Evolutionary conservation across 2,329 filamentous ascomycete genomes (phyloP), one percentile per base, ranked within the genome.

Genomic region (Aschersonia sp.): DNA sequence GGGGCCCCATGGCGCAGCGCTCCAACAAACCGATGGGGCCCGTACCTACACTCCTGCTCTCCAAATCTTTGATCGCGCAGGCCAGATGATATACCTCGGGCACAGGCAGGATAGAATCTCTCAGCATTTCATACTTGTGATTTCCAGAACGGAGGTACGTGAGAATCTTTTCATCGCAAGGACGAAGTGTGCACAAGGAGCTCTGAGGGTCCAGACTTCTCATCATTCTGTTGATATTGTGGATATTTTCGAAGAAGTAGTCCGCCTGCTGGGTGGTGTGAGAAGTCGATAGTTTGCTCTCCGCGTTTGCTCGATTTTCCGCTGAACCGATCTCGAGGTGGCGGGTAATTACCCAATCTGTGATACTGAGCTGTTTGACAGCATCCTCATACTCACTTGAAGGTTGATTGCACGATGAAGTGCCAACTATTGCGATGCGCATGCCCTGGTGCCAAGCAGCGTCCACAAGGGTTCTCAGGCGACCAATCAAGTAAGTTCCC

Each of bases 341-440:
- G 30, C 64, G 62, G 39, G 60, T 61, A 45, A 63, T 64, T 50
- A 64, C 63, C 55, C 65, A 69, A 51, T 68, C 74, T 42, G 56
- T 64, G 32, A 56, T 58, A 43, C 63, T 68, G 52, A 68, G 62
- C 46, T 64, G 65, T 46, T 54, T 61, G 11, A 68, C 59, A 49
- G 58, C 69, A 30, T 55, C 60, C 43, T 63, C 57, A 47, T 72
- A 73, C 46, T 67, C 60, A 22, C 63, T 67, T 22, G 65, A 67
- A 10, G 63, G 71, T 12, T 75, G 69, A 14, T 75, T 68, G 11
- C 71, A 72, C 30, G 80, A 71, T 1, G 83, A 83, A 5, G 85
- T 87, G n/a, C 89, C 92, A 33, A 97, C 66, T 14, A 96, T 73
- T 48, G 89, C 74, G 46, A 95, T 75, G 50, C 76, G 77, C 54